phyloP scores from a whole-genome alignment of 1,284 basidiomycete genomes.

The Cryptococcus wingfieldii region DNA sequence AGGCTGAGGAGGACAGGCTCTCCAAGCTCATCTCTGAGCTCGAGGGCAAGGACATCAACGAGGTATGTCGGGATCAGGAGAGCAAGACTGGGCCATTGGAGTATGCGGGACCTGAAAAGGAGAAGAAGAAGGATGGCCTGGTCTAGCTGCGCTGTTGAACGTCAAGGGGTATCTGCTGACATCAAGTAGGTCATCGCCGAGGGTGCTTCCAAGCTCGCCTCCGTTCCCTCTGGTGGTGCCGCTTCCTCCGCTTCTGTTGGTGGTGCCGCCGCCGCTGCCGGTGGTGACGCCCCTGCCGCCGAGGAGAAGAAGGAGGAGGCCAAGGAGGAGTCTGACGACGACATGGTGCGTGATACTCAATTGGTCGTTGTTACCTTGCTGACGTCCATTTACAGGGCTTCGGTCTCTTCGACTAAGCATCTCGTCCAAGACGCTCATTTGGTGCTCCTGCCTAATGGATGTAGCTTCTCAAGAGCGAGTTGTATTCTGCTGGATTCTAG shows the following conservation, averaged over 20 bases:
- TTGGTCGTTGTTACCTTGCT: constrained; percentile 1
- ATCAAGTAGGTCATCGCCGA: constrained; percentile 74
- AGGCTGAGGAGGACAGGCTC: constrained; percentile 80
- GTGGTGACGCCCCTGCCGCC: constrained; percentile 59
- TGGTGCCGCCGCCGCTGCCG: constrained; percentile 54
- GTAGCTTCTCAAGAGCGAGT: neutral
- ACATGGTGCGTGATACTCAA: constrained; percentile 66
- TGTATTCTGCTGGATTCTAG: neutral
- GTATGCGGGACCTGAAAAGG: neutral
- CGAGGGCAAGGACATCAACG: constrained; percentile 82
- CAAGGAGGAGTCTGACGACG: constrained; percentile 69
- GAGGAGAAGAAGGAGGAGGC: constrained; percentile 82
- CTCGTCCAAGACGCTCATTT: constrained; percentile 11
- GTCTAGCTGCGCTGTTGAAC: neutral
- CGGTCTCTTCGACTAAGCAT: constrained; percentile 72
- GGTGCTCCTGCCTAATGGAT: neutral
- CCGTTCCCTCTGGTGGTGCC: constrained; percentile 69
- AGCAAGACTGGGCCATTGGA: neutral
- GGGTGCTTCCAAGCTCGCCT: constrained; percentile 71
- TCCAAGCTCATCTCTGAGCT: constrained; percentile 87
- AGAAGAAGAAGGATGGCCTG: neutral
- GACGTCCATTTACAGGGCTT: constrained; percentile 57
- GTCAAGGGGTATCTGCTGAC: too few species aligned
- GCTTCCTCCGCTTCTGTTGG: constrained; percentile 59
- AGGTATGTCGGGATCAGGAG: constrained; percentile 52